Evolutionary conservation across 2,329 filamentous ascomycete genomes (phyloP).

Genomic region (Diaporthe vaccinii): DNA sequence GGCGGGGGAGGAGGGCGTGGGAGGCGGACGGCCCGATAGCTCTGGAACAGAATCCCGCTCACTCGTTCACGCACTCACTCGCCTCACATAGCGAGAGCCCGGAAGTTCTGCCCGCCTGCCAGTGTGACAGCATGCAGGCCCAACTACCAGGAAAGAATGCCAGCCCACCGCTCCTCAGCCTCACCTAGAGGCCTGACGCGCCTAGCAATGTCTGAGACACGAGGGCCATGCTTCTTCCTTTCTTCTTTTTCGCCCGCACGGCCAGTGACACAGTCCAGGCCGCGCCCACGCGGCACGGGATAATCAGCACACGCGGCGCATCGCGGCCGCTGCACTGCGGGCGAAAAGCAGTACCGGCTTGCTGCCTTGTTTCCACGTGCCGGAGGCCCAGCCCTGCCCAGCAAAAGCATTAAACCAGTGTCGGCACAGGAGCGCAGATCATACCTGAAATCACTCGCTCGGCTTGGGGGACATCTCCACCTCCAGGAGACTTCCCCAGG

Average conservation of each 20-base stretch:
- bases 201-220: conserved; percentile 10
- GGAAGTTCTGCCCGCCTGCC: background rate
- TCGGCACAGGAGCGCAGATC: background rate
- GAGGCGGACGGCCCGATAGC: background rate
- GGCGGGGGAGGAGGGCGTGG: background rate
- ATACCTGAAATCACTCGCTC: background rate
- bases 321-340: conserved; percentile 2
- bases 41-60: background rate
- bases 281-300: conserved; percentile 25
- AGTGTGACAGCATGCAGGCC: conserved; percentile 3
- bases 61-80: background rate
- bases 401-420: background rate
- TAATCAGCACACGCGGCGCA: conserved; percentile 2
- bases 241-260: background rate
- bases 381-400: background rate
- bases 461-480: background rate
- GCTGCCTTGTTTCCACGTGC: conserved; percentile 15
- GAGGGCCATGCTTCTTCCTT: conserved; percentile 14
- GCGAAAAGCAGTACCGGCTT: conserved; percentile 1
- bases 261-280: background rate
- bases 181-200: background rate
- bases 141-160: background rate
- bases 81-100: background rate
- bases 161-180: conserved; percentile 3
- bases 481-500: background rate